These are phyloP conservation scores for Colletotrichum lindemuthianum DNA, from an alignment of 2,329 filamentous ascomycete genomes.

Conservation along the genomic window DNA sequence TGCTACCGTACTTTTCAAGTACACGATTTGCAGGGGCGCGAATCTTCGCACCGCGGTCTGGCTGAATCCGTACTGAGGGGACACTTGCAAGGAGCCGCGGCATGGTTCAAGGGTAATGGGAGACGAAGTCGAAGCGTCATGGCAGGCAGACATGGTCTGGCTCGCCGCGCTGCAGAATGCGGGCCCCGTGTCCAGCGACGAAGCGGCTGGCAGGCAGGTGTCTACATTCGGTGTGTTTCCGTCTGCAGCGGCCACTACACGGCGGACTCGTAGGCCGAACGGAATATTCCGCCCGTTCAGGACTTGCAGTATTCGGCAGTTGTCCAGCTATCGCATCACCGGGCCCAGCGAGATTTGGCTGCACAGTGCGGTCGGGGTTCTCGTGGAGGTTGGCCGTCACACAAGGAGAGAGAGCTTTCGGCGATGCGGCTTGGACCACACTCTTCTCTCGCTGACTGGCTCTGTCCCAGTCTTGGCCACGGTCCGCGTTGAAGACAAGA, in stretches of 20 bases:
- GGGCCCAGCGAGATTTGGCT: conserved; percentile 11
- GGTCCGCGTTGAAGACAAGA: no score
- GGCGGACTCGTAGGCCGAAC: conserved; percentile 4
- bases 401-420: no score
- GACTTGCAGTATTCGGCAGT: background rate
- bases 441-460: no score
- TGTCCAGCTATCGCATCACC: background rate
- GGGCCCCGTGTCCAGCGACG: conserved; percentile 1
- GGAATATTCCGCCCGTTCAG: background rate
- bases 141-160: conserved; percentile 21
- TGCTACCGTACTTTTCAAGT: background rate
- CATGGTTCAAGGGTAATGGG: conserved; percentile 26
- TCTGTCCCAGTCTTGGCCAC: no score
- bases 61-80: no score
- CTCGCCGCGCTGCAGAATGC: conserved; percentile 7
- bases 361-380: background rate
- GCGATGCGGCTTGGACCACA: no score
- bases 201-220: conserved; percentile 18
- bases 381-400: background rate
- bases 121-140: conserved; percentile 14
- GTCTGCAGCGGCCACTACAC: background rate
- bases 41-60: background rate
- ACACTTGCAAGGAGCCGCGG: background rate
- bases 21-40: no score
- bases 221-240: background rate